Evolutionary conservation across 306 rosid genomes (phyloP), one percentile per base, ranked within the genome.

Genomic region (Vigna unguiculata): DNA sequence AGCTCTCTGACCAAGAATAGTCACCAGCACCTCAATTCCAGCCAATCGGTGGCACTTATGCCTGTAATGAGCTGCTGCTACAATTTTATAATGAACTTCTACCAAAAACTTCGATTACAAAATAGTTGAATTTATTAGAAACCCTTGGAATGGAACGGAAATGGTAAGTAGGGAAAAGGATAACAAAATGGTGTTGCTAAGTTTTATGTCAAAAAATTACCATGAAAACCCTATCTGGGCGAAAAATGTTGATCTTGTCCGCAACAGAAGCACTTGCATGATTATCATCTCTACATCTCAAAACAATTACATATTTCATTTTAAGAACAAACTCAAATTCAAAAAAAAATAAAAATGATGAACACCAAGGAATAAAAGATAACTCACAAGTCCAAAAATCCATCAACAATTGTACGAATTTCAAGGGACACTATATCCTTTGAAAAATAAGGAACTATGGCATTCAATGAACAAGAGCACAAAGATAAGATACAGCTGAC

Each of bases 141-240:
- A 68, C 43, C 36, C 6, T 66, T 41, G 46, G 41, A 83, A 59
- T 28, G 28, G 3, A 68, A 78, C 55, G 41, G 76, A 73, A 61
- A 79, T 64, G 47, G 40, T 46, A 41, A 5, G 40, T 63, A 62
- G 38, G 72, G 65, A 79, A 70, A 74, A 72, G 63, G 22, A 63
- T 66, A 60, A 66, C 66, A 13, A 60, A 72, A 58, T 38, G 51
- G 48, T 61, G 73, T 30, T 49, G 8, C 73, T 16, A 5, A 69
- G 57, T 66, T 41, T 13, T 48, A 66, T 28, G 34, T 15, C 41
- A 54, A 28, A n/a, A 57, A 38, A 25, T 89, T 85, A 94, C 98
- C 98, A 83, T 85, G 88, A 94, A 94, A 80, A 84, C 96, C 84
- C 98, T 87, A 85, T 90, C 97, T 3, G 94, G 90, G 47, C 97